A percentile compares a stretch with the other conserved stretches of the same genome.
phyloP scores from a whole-genome alignment of 192 early-diverging fungal genomes.

The Coemansia umbellata region DNA sequence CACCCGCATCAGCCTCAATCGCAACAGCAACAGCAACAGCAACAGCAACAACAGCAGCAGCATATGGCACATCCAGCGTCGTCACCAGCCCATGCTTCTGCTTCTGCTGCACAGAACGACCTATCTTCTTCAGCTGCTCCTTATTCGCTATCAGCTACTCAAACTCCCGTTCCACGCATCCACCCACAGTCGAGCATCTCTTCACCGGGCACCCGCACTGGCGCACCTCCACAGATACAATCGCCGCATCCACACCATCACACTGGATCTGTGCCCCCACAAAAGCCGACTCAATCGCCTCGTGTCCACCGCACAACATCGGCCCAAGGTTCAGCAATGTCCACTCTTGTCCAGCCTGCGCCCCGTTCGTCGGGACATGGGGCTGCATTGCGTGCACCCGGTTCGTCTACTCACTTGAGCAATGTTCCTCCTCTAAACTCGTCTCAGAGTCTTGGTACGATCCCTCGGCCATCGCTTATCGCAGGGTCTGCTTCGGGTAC shows the following conservation, averaged over 20 bases:
- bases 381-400: background rate
- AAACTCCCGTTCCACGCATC: slow-evolving; percentile 26
- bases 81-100: slow-evolving; percentile 22
- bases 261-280: slow-evolving; percentile 38
- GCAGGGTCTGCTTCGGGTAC: no score
- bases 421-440: background rate
- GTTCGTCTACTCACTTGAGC: background rate
- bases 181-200: slow-evolving; percentile 16
- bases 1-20: slow-evolving; percentile 3
- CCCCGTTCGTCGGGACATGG: slow-evolving; percentile 7
- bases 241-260: slow-evolving; percentile 37
- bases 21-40: slow-evolving; percentile 15
- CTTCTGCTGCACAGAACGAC: slow-evolving; percentile 16
- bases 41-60: slow-evolving; percentile 17
- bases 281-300: slow-evolving; percentile 32
- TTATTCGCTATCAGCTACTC: slow-evolving; percentile 14
- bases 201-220: slow-evolving; percentile 33
- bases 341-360: slow-evolving; percentile 17
- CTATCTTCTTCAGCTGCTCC: background rate
- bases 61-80: slow-evolving; percentile 16
- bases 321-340: slow-evolving; percentile 26
- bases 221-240: slow-evolving; percentile 18
- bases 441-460: slow-evolving; percentile 1
- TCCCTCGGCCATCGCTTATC: background rate
- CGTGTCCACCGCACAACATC: slow-evolving; percentile 32